phyloP scores from a whole-genome alignment of 805 yeast genomes.

The Starmera amethionina region DNA sequence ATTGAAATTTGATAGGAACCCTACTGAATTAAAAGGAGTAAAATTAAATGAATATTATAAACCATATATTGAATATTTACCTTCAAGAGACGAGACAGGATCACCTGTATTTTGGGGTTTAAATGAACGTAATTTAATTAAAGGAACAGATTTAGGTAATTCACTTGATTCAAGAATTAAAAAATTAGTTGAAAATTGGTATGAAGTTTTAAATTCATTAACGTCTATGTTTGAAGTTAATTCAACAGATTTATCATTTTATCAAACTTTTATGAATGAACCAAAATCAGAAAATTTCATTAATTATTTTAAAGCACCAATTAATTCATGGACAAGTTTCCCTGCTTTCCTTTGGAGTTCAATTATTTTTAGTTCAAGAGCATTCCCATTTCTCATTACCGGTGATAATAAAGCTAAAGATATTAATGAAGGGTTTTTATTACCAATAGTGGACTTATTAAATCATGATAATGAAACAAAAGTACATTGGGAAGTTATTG shows the following conservation, averaged over 20 bases:
- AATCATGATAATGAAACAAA: constrained; percentile 58
- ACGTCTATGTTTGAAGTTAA: constrained; percentile 5
- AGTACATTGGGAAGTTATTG: constrained; percentile 49
- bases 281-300: constrained; percentile 15
- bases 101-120: constrained; percentile 62
- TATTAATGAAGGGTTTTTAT: constrained; percentile 50
- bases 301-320: constrained; percentile 16
- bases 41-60: constrained; percentile 16
- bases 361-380: constrained; percentile 61
- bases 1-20: constrained; percentile 26
- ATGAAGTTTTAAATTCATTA: constrained; percentile 16
- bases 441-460: constrained; percentile 71
- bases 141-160: constrained; percentile 63
- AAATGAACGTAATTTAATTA: constrained; percentile 38
- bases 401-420: constrained; percentile 28
- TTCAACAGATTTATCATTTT: constrained; percentile 19
- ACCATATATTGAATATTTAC: constrained; percentile 42
- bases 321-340: constrained; percentile 49
- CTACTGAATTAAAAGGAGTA: constrained; percentile 7
- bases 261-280: constrained; percentile 14
- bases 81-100: constrained; percentile 32
- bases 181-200: constrained; percentile 54
- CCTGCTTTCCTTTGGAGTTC: constrained; percentile 69
- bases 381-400: constrained; percentile 69
- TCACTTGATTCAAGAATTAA: constrained; percentile 38